phyloP scores from a whole-genome alignment of 1,284 basidiomycete genomes.

The Fomitiporia mediterranea region DNA sequence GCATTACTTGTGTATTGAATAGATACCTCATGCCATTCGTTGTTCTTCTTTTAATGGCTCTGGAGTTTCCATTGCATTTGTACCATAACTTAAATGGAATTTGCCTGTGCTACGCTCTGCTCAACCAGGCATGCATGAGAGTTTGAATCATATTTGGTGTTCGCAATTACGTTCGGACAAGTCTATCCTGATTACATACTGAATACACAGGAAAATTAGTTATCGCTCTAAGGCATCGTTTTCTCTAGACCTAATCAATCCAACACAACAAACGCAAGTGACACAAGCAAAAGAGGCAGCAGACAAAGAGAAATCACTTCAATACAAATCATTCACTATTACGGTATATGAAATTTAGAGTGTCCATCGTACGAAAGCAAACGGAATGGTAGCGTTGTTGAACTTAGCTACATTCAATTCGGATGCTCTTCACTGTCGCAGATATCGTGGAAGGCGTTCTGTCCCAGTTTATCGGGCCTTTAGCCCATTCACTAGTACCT shows the following conservation, averaged over 20 bases:
- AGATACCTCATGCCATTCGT: slow-evolving; percentile 6
- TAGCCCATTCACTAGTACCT: slow-evolving; percentile 44
- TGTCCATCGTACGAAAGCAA: background rate
- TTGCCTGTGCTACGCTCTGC: too few species aligned
- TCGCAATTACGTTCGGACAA: too few species aligned
- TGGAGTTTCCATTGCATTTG: too few species aligned
- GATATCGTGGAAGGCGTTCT: slow-evolving; percentile 31
- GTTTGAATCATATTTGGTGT: too few species aligned
- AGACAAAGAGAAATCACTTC: background rate
- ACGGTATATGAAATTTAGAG: background rate
- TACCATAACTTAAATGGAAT: too few species aligned
- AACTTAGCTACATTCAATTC: slow-evolving; percentile 34
- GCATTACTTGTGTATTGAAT: slow-evolving; percentile 6
- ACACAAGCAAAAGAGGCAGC: too few species aligned
- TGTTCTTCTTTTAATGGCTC: background rate
- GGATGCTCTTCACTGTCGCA: slow-evolving; percentile 37
- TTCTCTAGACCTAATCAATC: too few species aligned
- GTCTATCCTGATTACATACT: too few species aligned
- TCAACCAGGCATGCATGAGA: too few species aligned
- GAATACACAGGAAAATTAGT: too few species aligned
- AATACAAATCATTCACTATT: background rate
- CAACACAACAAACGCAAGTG: too few species aligned
- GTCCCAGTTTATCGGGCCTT: slow-evolving; percentile 43
- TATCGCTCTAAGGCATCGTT: too few species aligned
- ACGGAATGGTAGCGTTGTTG: background rate